Evolutionary conservation across 345 rosid species (phyloP).

Genomic region (Mallotus nudiflorus): DNA sequence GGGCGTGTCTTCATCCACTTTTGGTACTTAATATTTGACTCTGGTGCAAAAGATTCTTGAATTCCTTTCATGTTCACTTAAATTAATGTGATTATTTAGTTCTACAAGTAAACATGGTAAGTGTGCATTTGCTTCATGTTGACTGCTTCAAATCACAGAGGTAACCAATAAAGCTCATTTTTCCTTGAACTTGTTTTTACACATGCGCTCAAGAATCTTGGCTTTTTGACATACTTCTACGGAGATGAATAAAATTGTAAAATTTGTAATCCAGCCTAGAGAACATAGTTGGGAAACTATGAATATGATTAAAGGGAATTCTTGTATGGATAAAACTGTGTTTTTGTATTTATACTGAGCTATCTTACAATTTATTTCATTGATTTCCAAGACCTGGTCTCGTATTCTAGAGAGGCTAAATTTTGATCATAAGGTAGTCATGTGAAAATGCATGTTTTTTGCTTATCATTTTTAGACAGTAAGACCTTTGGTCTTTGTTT

Average conservation of each 20-base stretch:
- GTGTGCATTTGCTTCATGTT: background rate
- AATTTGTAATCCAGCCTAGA: background rate
- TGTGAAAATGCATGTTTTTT: background rate
- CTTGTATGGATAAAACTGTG: background rate
- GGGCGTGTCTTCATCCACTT: constrained; percentile 95
- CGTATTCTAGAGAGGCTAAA: background rate
- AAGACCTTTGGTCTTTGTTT: background rate
- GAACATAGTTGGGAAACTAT: background rate
- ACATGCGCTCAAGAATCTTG: background rate
- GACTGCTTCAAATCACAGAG: background rate
- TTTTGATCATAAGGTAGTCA: background rate
- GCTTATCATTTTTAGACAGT: background rate
- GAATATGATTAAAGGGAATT: background rate
- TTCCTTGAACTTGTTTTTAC: background rate
- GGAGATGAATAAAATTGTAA: background rate
- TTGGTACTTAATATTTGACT: constrained; percentile 55
- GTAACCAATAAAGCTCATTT: background rate
- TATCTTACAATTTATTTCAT: background rate
- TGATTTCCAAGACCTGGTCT: background rate
- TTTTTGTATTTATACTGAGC: background rate
- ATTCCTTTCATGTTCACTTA: background rate
- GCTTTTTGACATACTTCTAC: background rate
- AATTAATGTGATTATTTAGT: background rate
- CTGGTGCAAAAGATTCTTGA: constrained; percentile 2
- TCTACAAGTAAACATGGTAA: background rate